Evolutionary conservation across 106 monocot genomes (phyloP), one percentile per base, ranked within the genome.

Genomic region (Posidonia australis): DNA sequence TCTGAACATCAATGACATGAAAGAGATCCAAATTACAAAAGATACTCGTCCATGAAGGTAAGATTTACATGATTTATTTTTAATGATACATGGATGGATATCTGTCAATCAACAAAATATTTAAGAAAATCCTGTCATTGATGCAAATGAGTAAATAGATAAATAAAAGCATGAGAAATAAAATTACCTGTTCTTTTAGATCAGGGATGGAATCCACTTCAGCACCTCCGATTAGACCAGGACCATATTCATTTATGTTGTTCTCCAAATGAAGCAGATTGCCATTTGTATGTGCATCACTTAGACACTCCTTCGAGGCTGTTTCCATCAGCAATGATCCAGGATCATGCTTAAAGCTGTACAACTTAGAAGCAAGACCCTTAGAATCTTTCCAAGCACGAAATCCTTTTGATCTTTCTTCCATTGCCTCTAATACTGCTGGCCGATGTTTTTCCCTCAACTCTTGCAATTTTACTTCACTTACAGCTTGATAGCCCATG

Each of bases 301-400:
- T 54, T 60, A 49, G 52, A 51, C 65, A 75, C 69, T 83, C 76
- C 48, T 52, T 61, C 14, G 79, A 62, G 29, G 71, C 76, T 27
- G 67, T 68, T 69, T 75, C 86, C 52, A 67, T 41, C 26, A 77
- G 41, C 46, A 82, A 17, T 49, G 80, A 77, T 55, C 25, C 80
- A 66, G 79, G 77, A 44, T 90, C 84, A 77, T 86, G 89, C 66
- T 86, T 94, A 46, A 94, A 94, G 54, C 82, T 94, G 63, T 94
- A 94, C 27, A 94, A 62, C 62, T 89, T 89, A 51, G 86, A 83
- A 28, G 93, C 93, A 52, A 94, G 68, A 26, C 84, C 80, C 59
- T 80, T 78, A 5, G 80, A 77, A 58, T 94, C 86, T 42, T 72
- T 86, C 84, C 84, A 90, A 47, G 58, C 58, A 69, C 65, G 44